Evolutionary conservation across 78 protist genomes (phyloP).

Genomic region (Protostelium mycophagum): DNA sequence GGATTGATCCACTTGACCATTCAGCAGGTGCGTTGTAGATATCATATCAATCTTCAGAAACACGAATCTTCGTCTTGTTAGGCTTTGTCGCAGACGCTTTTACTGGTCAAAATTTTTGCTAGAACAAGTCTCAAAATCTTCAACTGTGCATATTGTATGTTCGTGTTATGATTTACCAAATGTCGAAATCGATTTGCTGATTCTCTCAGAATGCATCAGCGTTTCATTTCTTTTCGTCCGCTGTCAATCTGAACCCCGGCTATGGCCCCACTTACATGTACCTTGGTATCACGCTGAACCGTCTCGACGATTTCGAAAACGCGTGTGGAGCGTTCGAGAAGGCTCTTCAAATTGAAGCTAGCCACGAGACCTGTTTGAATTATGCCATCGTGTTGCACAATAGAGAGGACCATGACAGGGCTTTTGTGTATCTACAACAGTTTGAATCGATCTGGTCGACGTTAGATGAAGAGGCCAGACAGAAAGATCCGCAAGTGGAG

Average conservation of each 20-base stretch:
- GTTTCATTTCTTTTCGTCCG: conserved; percentile 67
- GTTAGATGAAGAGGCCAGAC: conserved; percentile 1
- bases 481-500: conserved; percentile 3
- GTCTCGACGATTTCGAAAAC: conserved; percentile 60
- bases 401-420: conserved; percentile 8
- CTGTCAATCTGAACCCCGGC: conserved; percentile 62
- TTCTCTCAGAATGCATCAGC: conserved; percentile 83
- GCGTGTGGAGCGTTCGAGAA: conserved; percentile 53
- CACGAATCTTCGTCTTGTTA: no score
- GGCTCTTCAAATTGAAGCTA: not conserved
- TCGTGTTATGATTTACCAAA: no score
- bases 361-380: conserved; percentile 42
- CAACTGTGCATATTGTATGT: no score
- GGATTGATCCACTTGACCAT: conserved; percentile 70
- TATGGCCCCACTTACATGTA: conserved; percentile 69
- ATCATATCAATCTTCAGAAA: no score
- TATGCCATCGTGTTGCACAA: conserved; percentile 39
- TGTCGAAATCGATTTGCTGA: no score
- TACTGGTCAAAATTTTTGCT: no score
- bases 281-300: conserved; percentile 71
- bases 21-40: no score
- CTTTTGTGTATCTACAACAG: not conserved
- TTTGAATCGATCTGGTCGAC: conserved; percentile 1
- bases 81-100: no score
- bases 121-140: no score